Base-by-base conservation (phyloP, 345 rosid species). In the Fremontodendron californicum region DNA sequence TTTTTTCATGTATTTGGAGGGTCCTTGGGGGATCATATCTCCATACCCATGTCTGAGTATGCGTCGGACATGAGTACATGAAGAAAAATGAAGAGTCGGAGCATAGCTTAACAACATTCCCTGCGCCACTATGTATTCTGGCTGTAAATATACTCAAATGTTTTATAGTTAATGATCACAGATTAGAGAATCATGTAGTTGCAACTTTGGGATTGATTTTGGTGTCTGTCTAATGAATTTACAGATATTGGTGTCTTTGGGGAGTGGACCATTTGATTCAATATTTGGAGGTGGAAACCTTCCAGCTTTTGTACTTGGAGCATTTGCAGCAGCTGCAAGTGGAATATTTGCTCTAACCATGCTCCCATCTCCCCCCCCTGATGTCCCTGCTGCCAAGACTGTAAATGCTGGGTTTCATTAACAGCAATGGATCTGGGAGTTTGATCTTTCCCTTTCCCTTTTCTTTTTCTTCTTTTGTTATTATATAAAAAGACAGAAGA, bases 271-370 rank as follows among this genome's bases (percentile, higher is more conserved):
- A 16, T 84, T 89, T 66, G 99, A 94, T 52, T 86, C 85, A 39
- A 33, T 90, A 18, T 91, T 89, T 46, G 95, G 98, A 70, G 98
- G 98, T 0, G 98, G 98, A 18, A 94, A 94, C 82, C 71, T 85
- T 52, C 98, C 98, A 16, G 97, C 97, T 2, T 93, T 93, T 71
- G 81, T 86, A 19, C 78, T 82, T 23, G 98, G 96, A 61, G 98
- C 91, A 0, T 76, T 93, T 0, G 90, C 95, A 0, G 98, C 98
- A 0, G 86, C 91, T 0, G 83, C 65, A 0, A 93, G 98, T 77
- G 89, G 91, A 3, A 33, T 88, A 45, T 43, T 91, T 39, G 95
- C 97, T 0, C 79, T 90, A 21, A 83, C 88, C 39, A 61, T 89
- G 79, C 84, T 94, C 5, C 99, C 99, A 55, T 86, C 96, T 8